Conservation (phyloP, 2,329 filamentous ascomycete genomes). For the Bipolaris sorokiniana region DNA sequence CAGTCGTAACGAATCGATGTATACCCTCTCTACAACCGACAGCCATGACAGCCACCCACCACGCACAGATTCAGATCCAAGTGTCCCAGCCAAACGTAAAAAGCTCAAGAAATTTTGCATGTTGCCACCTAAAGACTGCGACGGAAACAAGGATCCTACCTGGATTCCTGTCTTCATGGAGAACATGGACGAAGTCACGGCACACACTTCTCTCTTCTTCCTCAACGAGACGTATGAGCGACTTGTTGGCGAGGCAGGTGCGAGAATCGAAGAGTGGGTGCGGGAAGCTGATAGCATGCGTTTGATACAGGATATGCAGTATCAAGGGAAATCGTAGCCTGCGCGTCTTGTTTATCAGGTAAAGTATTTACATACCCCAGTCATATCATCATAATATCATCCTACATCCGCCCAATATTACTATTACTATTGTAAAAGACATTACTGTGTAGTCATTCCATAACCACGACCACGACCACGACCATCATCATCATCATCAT, state of each 20-base stretch:
- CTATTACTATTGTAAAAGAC: no score
- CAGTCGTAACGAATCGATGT: conserved; percentile 26
- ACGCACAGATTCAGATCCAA: not conserved
- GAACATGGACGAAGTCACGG: conserved; percentile 81
- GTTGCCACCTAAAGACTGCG: conserved; percentile 64
- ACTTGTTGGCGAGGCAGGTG: conserved; percentile 76
- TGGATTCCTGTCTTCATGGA: conserved; percentile 85
- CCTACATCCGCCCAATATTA: no score
- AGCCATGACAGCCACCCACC: conserved; percentile 14
- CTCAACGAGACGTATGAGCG: conserved; percentile 73
- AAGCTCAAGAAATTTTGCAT: conserved; percentile 81
- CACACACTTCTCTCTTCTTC: conserved; percentile 83
- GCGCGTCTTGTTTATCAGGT: not conserved
- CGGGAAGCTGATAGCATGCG: conserved; percentile 60
- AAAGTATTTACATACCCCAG: conserved; percentile 1
- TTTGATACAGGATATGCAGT: conserved; percentile 34
- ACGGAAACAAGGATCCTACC: conserved; percentile 67
- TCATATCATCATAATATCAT: no score
- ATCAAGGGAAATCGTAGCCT: conserved; percentile 3
- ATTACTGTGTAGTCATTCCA: no score
- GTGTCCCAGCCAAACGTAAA: conserved; percentile 42
- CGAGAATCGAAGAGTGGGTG: conserved; percentile 72
- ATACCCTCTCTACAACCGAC: conserved; percentile 31
- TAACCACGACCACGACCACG: no score
- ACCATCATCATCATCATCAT: no score